phyloP scores from a whole-genome alignment of 179 eudicot genomes.

The Corrigiola litoralis region DNA sequence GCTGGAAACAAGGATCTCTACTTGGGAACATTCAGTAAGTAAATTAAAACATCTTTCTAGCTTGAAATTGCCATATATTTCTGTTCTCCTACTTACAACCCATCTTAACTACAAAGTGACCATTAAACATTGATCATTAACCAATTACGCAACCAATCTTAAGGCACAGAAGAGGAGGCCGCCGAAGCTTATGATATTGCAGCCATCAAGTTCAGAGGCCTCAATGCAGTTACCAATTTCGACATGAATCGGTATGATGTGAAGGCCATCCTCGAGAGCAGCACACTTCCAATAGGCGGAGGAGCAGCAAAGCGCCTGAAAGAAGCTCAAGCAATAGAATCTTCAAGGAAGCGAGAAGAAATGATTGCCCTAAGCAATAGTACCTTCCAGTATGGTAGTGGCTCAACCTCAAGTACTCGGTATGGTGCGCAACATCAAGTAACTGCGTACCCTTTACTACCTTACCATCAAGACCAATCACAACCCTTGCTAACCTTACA shows the following conservation, averaged over 20 bases:
- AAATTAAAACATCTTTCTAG: too few relatives aligned
- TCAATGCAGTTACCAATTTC: conserved; percentile 88
- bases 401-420: conserved; percentile 30
- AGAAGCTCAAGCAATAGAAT: conserved; percentile 78
- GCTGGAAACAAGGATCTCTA: conserved; percentile 98
- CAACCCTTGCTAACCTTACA: conserved; percentile 60
- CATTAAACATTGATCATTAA: background rate
- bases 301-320: conserved; percentile 92
- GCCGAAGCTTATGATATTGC: conserved; percentile 98
- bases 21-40: conserved; percentile 93
- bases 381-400: conserved; percentile 36
- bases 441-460: conserved; percentile 45
- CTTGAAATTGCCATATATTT: too few relatives aligned
- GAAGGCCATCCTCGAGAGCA: conserved; percentile 85
- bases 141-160: background rate
- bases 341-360: conserved; percentile 75
- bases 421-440: conserved; percentile 25
- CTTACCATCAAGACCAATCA: conserved; percentile 35
- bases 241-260: conserved; percentile 94
- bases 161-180: conserved; percentile 96
- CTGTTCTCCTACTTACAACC: background rate
- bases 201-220: conserved; percentile 95
- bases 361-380: conserved; percentile 46
- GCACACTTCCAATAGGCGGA: conserved; percentile 84
- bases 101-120: background rate